Percentiles rank a stretch among this genome's conserved stretches.
These are phyloP conservation scores for Auriscalpium microsporum DNA, from an alignment of 768 basidiomycete species.

Conservation along the genomic window DNA sequence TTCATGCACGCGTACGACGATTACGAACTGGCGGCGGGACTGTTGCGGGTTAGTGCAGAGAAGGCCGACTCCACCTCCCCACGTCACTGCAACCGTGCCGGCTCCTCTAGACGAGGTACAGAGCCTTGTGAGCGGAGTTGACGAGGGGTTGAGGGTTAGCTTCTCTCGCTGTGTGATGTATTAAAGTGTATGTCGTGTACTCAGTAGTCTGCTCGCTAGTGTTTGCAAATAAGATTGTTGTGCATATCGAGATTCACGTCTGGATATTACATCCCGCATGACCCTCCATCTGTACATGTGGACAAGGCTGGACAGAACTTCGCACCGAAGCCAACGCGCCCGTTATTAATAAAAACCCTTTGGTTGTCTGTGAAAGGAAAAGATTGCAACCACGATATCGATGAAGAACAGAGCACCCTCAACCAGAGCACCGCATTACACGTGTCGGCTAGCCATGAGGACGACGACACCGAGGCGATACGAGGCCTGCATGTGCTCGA, in stretches of 20 bases:
- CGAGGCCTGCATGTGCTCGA: no score
- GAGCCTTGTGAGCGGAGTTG: not conserved
- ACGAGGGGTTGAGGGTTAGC: not conserved
- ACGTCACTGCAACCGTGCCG: not conserved
- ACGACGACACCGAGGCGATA: no score
- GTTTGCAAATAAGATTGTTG: not conserved
- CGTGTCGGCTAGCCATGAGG: not conserved
- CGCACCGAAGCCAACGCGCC: not conserved
- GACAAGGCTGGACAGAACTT: not conserved
- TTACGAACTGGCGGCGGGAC: constrained; percentile 3
- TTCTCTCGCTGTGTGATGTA: not conserved
- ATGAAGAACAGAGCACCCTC: not conserved
- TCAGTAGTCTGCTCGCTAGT: not conserved
- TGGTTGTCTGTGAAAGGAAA: not conserved
- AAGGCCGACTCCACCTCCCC: not conserved
- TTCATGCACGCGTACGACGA: constrained; percentile 6
- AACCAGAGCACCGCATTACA: not conserved
- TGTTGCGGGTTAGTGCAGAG: not conserved
- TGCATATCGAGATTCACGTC: not conserved
- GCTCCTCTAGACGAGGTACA: not conserved
- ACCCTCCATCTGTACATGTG: not conserved
- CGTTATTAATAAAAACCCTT: not conserved
- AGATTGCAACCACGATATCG: not conserved
- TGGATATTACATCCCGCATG: no score
- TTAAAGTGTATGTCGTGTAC: not conserved